phyloP scores from a whole-genome alignment of 495 filamentous ascomycete genomes.

The Talaromyces borbonicus region DNA sequence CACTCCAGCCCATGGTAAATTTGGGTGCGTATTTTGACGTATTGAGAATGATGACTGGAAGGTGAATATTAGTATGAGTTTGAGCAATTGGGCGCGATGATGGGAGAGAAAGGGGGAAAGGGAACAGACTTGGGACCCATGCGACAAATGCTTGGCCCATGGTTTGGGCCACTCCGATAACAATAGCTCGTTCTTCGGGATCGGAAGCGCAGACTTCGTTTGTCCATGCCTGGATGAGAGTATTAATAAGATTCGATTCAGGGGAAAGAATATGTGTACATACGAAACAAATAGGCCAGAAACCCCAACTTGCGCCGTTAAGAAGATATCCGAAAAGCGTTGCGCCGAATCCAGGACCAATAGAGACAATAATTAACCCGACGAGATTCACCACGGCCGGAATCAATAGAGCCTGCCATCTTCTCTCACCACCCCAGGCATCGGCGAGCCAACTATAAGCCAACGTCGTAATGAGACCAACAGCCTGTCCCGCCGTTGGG shows the following conservation, averaged over 20 bases:
- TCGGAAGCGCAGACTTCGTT: slow-evolving; percentile 41
- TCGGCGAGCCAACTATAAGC: slow-evolving; percentile 7
- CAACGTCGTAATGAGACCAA: slow-evolving; percentile 4
- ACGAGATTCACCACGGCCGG: slow-evolving; percentile 5
- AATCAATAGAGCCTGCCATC: slow-evolving; percentile 1
- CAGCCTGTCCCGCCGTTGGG: slow-evolving; percentile 4
- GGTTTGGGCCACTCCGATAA: slow-evolving; percentile 20
- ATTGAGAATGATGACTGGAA: slow-evolving; percentile 5
- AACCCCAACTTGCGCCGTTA: slow-evolving; percentile 8
- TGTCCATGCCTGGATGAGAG: slow-evolving; percentile 25
- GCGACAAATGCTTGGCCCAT: slow-evolving; percentile 6
- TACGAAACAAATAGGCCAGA: slow-evolving; percentile 6
- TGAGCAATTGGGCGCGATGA: no score
- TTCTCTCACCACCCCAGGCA: background rate
- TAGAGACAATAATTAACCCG: slow-evolving; percentile 15
- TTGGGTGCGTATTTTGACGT: slow-evolving; percentile 8
- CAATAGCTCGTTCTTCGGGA: slow-evolving; percentile 42
- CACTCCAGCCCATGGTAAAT: slow-evolving; percentile 6
- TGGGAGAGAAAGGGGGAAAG: background rate
- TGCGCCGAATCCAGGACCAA: slow-evolving; percentile 32
- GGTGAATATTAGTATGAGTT: background rate
- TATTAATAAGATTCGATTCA: no score
- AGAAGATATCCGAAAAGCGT: slow-evolving; percentile 6
- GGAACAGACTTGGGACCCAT: slow-evolving; percentile 3
- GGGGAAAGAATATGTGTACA: background rate